Percentiles rank a stretch among this genome's conserved stretches.
Conservation (phyloP, 2,329 filamentous ascomycete species). For the Fusarium hainanense region DNA sequence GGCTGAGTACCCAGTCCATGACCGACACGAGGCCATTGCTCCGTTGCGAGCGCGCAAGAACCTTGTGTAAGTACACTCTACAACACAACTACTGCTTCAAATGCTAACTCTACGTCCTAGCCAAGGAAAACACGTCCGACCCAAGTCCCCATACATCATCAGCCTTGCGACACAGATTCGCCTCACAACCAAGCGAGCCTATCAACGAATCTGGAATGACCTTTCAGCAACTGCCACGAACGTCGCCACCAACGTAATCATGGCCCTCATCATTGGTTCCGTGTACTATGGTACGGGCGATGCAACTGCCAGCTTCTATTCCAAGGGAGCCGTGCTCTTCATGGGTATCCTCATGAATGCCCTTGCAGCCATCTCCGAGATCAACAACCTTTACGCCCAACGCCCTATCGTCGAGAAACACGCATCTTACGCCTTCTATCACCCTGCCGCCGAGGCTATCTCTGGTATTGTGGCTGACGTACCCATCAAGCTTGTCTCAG, state of each 20-base stretch:
- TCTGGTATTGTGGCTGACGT: slow-evolving; percentile 66
- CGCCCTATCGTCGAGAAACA: slow-evolving; percentile 63
- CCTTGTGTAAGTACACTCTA: slow-evolving; percentile 15
- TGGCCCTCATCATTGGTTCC: slow-evolving; percentile 70
- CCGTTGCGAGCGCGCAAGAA: slow-evolving; percentile 61
- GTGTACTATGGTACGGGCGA: slow-evolving; percentile 66
- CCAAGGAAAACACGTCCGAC: slow-evolving; percentile 65
- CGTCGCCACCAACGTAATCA: slow-evolving; percentile 61
- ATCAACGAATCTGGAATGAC: slow-evolving; percentile 65
- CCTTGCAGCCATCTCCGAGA: slow-evolving; percentile 67
- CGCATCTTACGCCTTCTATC: slow-evolving; percentile 62
- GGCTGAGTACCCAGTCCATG: slow-evolving; percentile 56
- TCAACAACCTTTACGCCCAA: slow-evolving; percentile 58
- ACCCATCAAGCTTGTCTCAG: slow-evolving; percentile 66
- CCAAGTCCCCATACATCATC: slow-evolving; percentile 68
- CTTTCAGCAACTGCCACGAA: slow-evolving; percentile 59
- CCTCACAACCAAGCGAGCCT: slow-evolving; percentile 62
- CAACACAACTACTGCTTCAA: accelerated
- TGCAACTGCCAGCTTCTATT: slow-evolving; percentile 63
- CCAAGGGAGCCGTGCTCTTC: slow-evolving; percentile 68
- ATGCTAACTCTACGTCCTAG: slow-evolving; percentile 16
- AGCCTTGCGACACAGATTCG: slow-evolving; percentile 64
- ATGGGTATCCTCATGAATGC: slow-evolving; percentile 70
- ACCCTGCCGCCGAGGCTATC: slow-evolving; percentile 64
- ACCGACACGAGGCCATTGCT: slow-evolving; percentile 52